Conservation (phyloP, 495 filamentous ascomycete species). For the Neurospora sp. region DNA sequence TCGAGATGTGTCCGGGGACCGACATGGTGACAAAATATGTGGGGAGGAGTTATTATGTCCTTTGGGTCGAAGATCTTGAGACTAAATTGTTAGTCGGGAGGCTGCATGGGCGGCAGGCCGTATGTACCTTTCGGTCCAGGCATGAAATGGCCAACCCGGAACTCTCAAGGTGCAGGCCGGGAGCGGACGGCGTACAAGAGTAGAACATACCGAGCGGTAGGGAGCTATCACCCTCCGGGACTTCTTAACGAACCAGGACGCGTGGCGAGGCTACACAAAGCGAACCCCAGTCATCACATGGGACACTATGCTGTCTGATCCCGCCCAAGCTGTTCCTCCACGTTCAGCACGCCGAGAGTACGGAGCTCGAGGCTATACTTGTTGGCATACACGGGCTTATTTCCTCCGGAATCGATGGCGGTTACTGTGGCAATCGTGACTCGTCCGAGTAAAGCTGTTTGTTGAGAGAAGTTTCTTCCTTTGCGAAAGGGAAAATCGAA, state of each 20-base stretch:
- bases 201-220: constrained; percentile 23
- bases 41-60: background rate
- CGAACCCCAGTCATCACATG: constrained; percentile 39
- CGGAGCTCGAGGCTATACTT: constrained; percentile 13
- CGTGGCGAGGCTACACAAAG: constrained; percentile 37
- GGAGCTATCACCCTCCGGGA: constrained; percentile 13
- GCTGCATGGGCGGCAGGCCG: constrained; percentile 7
- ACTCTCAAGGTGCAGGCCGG: background rate
- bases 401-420: background rate
- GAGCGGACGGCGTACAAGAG: constrained; percentile 8
- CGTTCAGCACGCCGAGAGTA: constrained; percentile 24
- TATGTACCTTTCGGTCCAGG: constrained; percentile 4
- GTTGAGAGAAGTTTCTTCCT: constrained; percentile 3
- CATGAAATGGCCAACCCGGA: constrained; percentile 6
- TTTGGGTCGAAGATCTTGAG: constrained; percentile 10
- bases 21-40: constrained; percentile 33
- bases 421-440: constrained; percentile 10
- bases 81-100: constrained; percentile 14
- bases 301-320: constrained; percentile 35
- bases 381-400: constrained; percentile 12
- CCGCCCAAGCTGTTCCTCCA: constrained; percentile 28
- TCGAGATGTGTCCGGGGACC: constrained; percentile 33
- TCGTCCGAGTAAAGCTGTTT: background rate
- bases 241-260: constrained; percentile 28
- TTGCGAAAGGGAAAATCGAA: constrained; percentile 3